Base-by-base conservation (phyloP, 148 eudicot species). In the Nyssa sinensis region DNA sequence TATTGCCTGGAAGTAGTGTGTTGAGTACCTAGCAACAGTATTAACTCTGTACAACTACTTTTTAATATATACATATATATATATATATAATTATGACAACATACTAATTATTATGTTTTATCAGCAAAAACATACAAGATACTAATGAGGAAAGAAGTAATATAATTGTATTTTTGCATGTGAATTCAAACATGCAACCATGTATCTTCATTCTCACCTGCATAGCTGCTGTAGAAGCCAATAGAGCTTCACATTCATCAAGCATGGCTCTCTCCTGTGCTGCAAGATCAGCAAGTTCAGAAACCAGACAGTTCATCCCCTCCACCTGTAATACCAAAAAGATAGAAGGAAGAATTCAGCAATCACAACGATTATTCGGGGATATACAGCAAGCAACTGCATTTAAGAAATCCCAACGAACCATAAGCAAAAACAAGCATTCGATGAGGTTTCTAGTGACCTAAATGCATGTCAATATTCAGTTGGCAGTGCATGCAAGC, bases 201-300 rank as follows among this genome's bases (percentile, higher is more conserved):
- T 33, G 21, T 3, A 60, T 27, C 30, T 64, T 64, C 28, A 30
- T 25, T 23, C 79, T 64, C 69, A 96, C 99, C 99, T 91, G 97
- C 90, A 96, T 70, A 72, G 89, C 90, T 62, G 87, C 75, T 71
- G 92, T 78, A 63, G 90, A 89, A 71, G 87, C 84, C 82, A 91
- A 76, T 41, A 89, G 64, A 76, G 89, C 80, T 41, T 91, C 97
- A 79, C 93, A 91, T 79, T 89, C 91, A 74, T 91, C 89, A 70
- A 93, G 86, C 91, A 85, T 81, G 80, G 94, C 91, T 84, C 88
- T 91, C 65, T 88, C 93, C 71, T 86, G 86, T 62, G 89, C 88
- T 73, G 93, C 88, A 70, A 89, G 49, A 64, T 84, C 86, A 79
- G 98, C 91, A 72, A 93, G 85, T 84, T 91, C 94, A 47, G 97